phyloP scores from a whole-genome alignment of 139 green algal species.

The Coelastrella sp. region DNA sequence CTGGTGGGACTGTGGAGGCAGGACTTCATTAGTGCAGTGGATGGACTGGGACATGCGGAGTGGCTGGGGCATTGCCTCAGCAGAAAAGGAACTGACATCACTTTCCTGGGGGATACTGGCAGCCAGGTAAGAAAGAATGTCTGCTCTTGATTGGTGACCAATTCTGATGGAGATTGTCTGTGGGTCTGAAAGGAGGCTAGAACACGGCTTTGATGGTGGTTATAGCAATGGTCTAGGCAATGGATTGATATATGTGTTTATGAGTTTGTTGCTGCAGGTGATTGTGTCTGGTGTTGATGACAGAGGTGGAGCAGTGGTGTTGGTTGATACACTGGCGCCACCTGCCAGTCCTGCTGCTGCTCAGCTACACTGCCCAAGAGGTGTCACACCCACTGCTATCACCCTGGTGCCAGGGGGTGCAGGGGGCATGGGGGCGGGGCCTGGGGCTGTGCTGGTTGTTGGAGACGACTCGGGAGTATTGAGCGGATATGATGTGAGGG shows the following conservation, averaged over 20 bases:
- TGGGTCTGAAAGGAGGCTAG: too few species aligned
- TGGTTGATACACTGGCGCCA: constrained; percentile 77
- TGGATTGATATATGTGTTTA: too few species aligned
- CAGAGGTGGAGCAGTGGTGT: constrained; percentile 63
- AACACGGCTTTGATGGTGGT: too few species aligned
- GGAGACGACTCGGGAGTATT: constrained; percentile 72
- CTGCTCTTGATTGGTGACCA: too few species aligned
- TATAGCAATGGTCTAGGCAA: too few species aligned
- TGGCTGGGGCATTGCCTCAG: constrained; percentile 75
- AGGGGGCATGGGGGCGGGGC: background rate
- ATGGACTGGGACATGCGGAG: constrained; percentile 76
- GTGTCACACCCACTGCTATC: constrained; percentile 41
- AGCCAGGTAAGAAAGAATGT: constrained; percentile 63
- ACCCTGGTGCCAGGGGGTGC: constrained; percentile 48
- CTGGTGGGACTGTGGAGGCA: constrained; percentile 82
- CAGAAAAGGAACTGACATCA: constrained; percentile 64
- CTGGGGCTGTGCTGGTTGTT: constrained; percentile 72
- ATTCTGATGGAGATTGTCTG: too few species aligned
- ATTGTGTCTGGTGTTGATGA: constrained; percentile 69
- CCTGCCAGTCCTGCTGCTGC: constrained; percentile 54
- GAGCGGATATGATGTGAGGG: constrained; percentile 72
- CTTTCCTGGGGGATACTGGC: constrained; percentile 74
- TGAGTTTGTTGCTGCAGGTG: constrained; percentile 50
- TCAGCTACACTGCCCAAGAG: constrained; percentile 51
- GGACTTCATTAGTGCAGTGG: constrained; percentile 63